Conservation (phyloP, 352 stramenopile species). For the Globisporangium lucens region DNA sequence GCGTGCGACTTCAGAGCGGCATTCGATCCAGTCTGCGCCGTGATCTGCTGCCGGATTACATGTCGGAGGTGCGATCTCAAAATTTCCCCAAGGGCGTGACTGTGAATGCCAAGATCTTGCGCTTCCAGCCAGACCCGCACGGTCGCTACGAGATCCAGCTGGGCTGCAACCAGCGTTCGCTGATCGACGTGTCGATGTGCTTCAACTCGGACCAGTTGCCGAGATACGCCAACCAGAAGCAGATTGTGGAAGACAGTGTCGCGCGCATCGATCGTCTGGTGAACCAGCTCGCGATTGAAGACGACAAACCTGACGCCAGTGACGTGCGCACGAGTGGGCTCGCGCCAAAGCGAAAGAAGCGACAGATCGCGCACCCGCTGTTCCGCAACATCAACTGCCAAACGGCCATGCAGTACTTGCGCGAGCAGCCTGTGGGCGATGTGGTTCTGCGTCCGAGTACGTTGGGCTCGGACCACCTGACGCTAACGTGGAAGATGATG, state of each 20-base stretch:
- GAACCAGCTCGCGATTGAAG: conserved; percentile 68
- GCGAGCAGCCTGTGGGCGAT: conserved; percentile 73
- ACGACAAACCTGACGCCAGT: conserved; percentile 56
- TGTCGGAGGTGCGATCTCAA: conserved; percentile 55
- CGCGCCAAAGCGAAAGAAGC: conserved; percentile 73
- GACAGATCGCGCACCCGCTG: conserved; percentile 79
- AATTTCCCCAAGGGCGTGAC: conserved; percentile 80
- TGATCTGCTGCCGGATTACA: conserved; percentile 79
- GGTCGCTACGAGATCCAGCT: conserved; percentile 75
- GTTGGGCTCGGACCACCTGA: conserved; percentile 80
- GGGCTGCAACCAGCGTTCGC: conserved; percentile 67
- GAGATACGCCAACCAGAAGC: conserved; percentile 46
- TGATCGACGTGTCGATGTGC: conserved; percentile 72
- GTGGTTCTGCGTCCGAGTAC: conserved; percentile 86
- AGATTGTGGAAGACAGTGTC: conserved; percentile 66
- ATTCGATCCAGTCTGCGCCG: conserved; percentile 77
- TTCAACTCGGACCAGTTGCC: conserved; percentile 63
- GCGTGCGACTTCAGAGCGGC: conserved; percentile 79
- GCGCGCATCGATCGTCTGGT: conserved; percentile 70
- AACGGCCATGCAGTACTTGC: conserved; percentile 75
- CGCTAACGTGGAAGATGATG: conserved; percentile 87
- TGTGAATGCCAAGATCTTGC: conserved; percentile 84
- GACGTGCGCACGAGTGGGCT: conserved; percentile 20
- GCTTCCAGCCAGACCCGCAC: conserved; percentile 66
- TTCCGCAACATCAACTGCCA: conserved; percentile 89